Evolutionary conservation across 257 asterid species (phyloP).

Genomic region (Jaltomata sinuosa): DNA sequence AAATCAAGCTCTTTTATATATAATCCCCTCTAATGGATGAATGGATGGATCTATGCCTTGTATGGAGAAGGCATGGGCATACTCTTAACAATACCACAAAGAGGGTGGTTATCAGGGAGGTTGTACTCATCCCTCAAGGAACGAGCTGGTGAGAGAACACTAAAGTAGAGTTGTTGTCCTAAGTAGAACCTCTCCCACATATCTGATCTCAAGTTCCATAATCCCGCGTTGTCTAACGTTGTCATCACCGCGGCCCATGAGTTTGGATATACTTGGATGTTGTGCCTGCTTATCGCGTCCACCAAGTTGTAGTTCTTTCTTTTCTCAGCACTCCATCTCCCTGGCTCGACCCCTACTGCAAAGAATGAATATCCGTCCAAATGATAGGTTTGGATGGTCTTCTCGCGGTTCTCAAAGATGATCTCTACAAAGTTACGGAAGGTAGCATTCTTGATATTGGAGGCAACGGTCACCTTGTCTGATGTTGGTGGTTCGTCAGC

Average conservation of each 20-base stretch:
- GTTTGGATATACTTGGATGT: constrained; percentile 1
- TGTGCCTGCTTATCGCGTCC: not conserved
- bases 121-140: constrained; percentile 5
- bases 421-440: constrained; percentile 4
- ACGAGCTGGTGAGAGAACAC: constrained; percentile 3
- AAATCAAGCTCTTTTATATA: not conserved
- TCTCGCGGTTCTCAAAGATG: constrained; percentile 1
- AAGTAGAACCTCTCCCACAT: constrained; percentile 5
- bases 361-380: constrained; percentile 2
- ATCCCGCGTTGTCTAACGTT: not conserved
- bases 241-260: not conserved
- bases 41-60: not conserved
- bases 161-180: constrained; percentile 4
- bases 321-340: not conserved
- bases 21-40: not conserved
- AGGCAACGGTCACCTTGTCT: not conserved
- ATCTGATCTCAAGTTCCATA: constrained; percentile 1
- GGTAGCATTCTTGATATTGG: not conserved
- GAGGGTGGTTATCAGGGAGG: not conserved
- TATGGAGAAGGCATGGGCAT: constrained; percentile 1
- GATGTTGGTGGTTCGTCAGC: not conserved
- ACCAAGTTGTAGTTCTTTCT: constrained; percentile 6
- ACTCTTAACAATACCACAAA: not conserved
- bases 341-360: constrained; percentile 2
- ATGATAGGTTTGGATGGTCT: constrained; percentile 4